Conservation (phyloP, 495 filamentous ascomycete genomes). For the Talaromyces borbonicus region DNA sequence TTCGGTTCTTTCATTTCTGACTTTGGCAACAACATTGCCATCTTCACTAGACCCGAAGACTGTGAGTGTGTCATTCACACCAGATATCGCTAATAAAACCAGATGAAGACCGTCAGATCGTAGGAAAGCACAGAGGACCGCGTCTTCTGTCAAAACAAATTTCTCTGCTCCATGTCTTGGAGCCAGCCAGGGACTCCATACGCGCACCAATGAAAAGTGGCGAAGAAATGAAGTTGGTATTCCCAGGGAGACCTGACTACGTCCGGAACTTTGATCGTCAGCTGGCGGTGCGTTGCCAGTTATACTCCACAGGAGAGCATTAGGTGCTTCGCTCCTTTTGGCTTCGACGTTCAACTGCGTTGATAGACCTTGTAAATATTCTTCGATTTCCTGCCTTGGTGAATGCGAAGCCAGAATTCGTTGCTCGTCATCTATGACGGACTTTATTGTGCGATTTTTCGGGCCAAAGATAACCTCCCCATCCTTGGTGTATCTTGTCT, state of each 20-base stretch:
- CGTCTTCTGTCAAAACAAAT: slow-evolving; percentile 64
- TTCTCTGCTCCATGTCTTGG: slow-evolving; percentile 67
- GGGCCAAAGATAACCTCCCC: slow-evolving; percentile 48
- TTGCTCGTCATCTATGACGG: slow-evolving; percentile 8
- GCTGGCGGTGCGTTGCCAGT: slow-evolving; percentile 44
- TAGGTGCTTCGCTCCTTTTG: slow-evolving; percentile 55
- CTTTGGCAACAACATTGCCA: slow-evolving; percentile 58
- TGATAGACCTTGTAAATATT: slow-evolving; percentile 53
- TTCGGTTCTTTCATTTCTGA: slow-evolving; percentile 55
- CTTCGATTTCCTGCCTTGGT: slow-evolving; percentile 35
- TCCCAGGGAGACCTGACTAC: slow-evolving; percentile 50
- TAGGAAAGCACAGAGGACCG: slow-evolving; percentile 72
- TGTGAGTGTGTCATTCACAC: slow-evolving; percentile 60
- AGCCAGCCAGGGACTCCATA: slow-evolving; percentile 76
- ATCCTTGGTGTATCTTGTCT: slow-evolving; percentile 48
- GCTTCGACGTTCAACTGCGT: slow-evolving; percentile 45
- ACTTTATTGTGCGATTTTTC: slow-evolving; percentile 6
- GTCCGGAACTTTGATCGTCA: slow-evolving; percentile 44
- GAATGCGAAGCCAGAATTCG: slow-evolving; percentile 9
- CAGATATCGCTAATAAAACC: slow-evolving; percentile 74
- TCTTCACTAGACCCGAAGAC: slow-evolving; percentile 54
- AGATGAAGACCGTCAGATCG: slow-evolving; percentile 64
- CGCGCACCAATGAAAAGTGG: slow-evolving; percentile 73
- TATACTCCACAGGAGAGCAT: slow-evolving; percentile 62
- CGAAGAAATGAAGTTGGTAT: slow-evolving; percentile 43